These are phyloP conservation scores for Aphanomyces astaci DNA, from an alignment of 352 stramenopile species.

Conservation along the genomic window DNA sequence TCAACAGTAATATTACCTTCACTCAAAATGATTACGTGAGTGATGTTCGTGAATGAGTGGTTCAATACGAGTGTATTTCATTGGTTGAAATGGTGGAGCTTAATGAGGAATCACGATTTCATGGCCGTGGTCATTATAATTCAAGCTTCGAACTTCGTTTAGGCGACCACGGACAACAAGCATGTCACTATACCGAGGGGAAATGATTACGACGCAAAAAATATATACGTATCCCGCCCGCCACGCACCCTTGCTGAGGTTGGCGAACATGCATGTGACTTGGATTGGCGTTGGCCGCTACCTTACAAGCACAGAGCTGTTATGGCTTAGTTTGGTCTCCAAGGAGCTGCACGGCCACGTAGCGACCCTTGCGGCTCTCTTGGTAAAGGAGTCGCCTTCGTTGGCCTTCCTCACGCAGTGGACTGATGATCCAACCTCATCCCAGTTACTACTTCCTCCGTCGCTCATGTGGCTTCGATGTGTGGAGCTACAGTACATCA, in stretches of 20 bases:
- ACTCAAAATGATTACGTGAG: not conserved
- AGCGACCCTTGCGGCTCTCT: not conserved
- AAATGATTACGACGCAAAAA: not conserved
- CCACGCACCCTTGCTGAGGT: not conserved
- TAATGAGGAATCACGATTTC: no score
- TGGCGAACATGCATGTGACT: not conserved
- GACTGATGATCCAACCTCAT: not conserved
- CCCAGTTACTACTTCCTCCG: not conserved
- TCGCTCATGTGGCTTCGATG: slow-evolving; percentile 16
- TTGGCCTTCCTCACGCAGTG: not conserved
- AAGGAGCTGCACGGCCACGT: slow-evolving; percentile 12
- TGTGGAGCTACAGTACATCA: slow-evolving; percentile 10
- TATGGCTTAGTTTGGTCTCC: not conserved
- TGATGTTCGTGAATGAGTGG: not conserved
- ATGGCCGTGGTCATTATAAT: no score
- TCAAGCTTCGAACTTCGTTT: not conserved
- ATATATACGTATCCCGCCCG: not conserved
- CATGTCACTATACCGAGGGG: slow-evolving; percentile 4
- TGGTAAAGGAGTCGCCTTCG: slow-evolving; percentile 5
- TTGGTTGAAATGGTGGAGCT: not conserved
- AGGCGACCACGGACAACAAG: not conserved
- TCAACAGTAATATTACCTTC: not conserved
- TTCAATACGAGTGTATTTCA: no score
- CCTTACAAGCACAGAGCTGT: slow-evolving; percentile 15
- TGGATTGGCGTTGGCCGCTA: slow-evolving; percentile 14